Conservation (phyloP, 2,329 filamentous ascomycete species). For the Aspergillus texensis region DNA sequence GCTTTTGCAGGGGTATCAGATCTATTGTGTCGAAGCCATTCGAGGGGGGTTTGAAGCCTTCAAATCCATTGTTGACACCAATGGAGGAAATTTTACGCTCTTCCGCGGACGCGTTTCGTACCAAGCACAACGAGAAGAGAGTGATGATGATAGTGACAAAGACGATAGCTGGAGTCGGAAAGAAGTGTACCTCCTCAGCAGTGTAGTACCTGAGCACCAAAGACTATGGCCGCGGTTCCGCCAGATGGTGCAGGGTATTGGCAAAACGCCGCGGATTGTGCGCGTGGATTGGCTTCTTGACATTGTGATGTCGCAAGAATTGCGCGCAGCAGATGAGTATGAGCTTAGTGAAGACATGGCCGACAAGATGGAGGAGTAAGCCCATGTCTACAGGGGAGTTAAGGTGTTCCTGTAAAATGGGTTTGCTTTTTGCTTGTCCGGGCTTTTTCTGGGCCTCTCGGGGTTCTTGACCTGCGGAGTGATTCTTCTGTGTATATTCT, state of each 20-base stretch:
- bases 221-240: slow-evolving; percentile 79
- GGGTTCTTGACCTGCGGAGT: not conserved
- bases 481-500: slow-evolving; percentile 7
- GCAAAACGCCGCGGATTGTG: slow-evolving; percentile 80
- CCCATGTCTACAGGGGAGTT: not conserved
- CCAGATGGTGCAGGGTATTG: slow-evolving; percentile 74
- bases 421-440: not conserved
- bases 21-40: slow-evolving; percentile 83
- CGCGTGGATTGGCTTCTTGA: slow-evolving; percentile 87
- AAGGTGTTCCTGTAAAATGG: not conserved
- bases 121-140: slow-evolving; percentile 58
- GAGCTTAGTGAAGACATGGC: slow-evolving; percentile 40
- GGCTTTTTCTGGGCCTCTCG: not conserved
- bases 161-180: slow-evolving; percentile 65
- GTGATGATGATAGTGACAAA: slow-evolving; percentile 52
- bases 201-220: slow-evolving; percentile 66
- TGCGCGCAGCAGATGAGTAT: slow-evolving; percentile 69
- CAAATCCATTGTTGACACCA: slow-evolving; percentile 81
- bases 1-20: slow-evolving; percentile 72
- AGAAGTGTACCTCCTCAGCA: slow-evolving; percentile 82
- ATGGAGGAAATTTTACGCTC: slow-evolving; percentile 79
- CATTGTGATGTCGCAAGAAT: slow-evolving; percentile 83
- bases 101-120: slow-evolving; percentile 76
- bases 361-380: slow-evolving; percentile 24
- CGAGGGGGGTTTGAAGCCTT: slow-evolving; percentile 82